Evolutionary conservation across 1,139 yeast species (phyloP), one percentile per base, ranked within the genome.

Genomic region (Debaryomyces psychrophilus): DNA sequence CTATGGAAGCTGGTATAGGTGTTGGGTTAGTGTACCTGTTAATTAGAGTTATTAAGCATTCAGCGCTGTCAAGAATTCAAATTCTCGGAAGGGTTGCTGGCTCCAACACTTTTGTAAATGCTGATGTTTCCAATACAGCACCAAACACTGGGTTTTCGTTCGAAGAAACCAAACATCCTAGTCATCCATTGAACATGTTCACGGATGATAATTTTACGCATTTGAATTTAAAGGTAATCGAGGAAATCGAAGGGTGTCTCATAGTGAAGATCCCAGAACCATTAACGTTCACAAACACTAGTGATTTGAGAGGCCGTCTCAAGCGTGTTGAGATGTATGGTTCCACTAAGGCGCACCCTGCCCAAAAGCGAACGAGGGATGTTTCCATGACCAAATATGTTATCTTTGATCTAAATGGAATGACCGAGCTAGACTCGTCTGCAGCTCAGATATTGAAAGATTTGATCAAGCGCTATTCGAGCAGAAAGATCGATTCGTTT

Each of bases 231-330:
- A 67, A 65, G 31, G 71, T 68, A 2, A 65, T 85, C 27, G 93
- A 88, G 59, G 92, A 89, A 52, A 76, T 89, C 39, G 93, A 88
- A 59, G 96, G 95, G 1, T 88, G 96, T 58, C 71, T 93, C 43
- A 86, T 92, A 39, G 87, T 92, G 28, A 89, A 86, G 55, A 83
- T 93, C 33, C 95, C 98, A 0, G 98, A 93, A 60, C 97, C 98
- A 1, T 70, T 93, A 48, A 90, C 96, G 1, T 93, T 93, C 64
- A 90, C 97, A 33, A 93, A 93, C 61, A 82, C 95, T 14, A 88
- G 86, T 49, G 97, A 92, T 60, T 71, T 93, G 54, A 82, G 87
- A 50, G 75, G 85, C 41, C 71, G 98, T 25, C 71, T 93, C 44
- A 78, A 82, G 47, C 71, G 98, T 45, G 77, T 93, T 18, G 98